Conservation (phyloP, 805 yeast genomes). For the Priceomyces haplophilus region DNA sequence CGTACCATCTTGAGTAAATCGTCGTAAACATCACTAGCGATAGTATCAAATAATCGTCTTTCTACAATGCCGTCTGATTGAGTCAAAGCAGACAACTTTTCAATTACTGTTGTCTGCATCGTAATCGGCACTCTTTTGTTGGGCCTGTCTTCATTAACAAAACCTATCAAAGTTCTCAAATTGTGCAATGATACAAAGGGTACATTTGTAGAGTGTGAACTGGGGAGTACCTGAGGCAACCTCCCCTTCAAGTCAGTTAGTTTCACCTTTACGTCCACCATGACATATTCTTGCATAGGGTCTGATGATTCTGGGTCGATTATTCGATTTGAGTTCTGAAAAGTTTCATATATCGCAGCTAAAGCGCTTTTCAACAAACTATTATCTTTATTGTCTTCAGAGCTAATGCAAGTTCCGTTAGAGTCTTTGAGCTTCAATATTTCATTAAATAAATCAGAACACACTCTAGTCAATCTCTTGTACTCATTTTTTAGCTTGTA, state of each 20-base stretch:
- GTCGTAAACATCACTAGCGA: slow-evolving; percentile 55
- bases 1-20: slow-evolving; percentile 53
- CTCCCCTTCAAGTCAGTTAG: slow-evolving; percentile 61
- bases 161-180: slow-evolving; percentile 58
- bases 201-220: slow-evolving; percentile 47
- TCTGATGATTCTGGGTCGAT: slow-evolving; percentile 4
- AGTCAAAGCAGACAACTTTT: slow-evolving; percentile 38
- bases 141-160: slow-evolving; percentile 44
- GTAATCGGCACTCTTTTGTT: slow-evolving; percentile 26
- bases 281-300: slow-evolving; percentile 46
- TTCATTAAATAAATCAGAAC: slow-evolving; percentile 27
- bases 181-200: slow-evolving; percentile 59
- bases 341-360: slow-evolving; percentile 41
- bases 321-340: slow-evolving; percentile 18
- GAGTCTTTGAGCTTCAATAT: slow-evolving; percentile 15
- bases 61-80: slow-evolving; percentile 34
- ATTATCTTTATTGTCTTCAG: slow-evolving; percentile 14
- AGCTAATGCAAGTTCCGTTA: slow-evolving; percentile 2
- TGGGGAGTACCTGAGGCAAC: slow-evolving; percentile 47
- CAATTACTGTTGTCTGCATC: slow-evolving; percentile 40
- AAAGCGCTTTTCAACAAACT: slow-evolving; percentile 37
- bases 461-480: slow-evolving; percentile 23
- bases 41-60: slow-evolving; percentile 48
- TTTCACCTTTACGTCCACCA: slow-evolving; percentile 63
- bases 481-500: slow-evolving; percentile 15